Base-by-base conservation (phyloP, 805 yeast species). In the Sugiyamaella chiloensis region DNA sequence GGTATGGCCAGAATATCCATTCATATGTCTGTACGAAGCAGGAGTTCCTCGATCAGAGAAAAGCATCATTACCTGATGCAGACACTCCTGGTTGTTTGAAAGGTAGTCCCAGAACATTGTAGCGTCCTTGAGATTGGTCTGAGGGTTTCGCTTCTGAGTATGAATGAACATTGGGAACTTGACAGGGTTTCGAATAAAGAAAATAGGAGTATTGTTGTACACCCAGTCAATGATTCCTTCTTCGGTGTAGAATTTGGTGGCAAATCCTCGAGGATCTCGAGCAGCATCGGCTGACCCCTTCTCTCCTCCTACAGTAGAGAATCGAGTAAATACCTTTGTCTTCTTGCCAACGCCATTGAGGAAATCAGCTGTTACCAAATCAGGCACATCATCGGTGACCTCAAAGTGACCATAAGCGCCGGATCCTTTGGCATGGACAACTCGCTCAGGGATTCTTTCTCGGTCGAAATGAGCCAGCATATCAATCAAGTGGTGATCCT, bases 261-360 rank as follows among this genome's bases (percentile, higher is more conserved):
- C 68, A 62, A 80, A 82, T 2, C 87, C 87, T 60, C 87, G 74
- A 37, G 87, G 87, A 59, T 81, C 87, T 61, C 87, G 76, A 14
- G 76, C 80, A 19, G 83, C 68, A 57, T 81, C 87, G 7, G 86
- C 76, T 32, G 83, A 71, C 42, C 85, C 87, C 57, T 67, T 67
- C 64, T 82, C 87, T 43, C 86, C 86, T 52, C 85, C 86, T 29
- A 81, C 87, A 17, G 86, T 80, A 43, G 83, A 78, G 66, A 80
- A 79, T 50, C 85, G 72, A 34, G 72, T 63, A 47, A 79, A 65
- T 52, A 81, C 75, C 63, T 77, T 79, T 29, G 95, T 86, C 69
- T 80, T 85, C 71, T 87, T 87, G 57, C 96, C 96, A 47, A 85
- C 74, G 40, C 77, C 71, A 55, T 78, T 76, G 57, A 88, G 76